Conservation (phyloP, 2,329 filamentous ascomycete species). For the Fusarium marasasianum region DNA sequence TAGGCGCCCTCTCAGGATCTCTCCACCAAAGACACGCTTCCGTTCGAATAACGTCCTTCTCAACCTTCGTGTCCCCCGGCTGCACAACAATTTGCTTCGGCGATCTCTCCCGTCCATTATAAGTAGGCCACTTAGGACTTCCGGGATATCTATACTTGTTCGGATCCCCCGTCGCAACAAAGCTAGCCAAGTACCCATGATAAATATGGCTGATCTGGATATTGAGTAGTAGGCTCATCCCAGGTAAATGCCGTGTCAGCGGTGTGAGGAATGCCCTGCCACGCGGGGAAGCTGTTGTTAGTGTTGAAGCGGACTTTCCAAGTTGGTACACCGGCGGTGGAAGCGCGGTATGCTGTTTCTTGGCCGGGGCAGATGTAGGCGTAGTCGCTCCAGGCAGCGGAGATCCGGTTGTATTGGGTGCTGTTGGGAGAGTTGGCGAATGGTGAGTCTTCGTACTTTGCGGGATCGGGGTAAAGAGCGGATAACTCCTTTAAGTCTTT, state of each 20-base stretch:
- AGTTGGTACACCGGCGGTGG: slow-evolving; percentile 45
- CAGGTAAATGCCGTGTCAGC: slow-evolving; percentile 50
- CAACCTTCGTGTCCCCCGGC: slow-evolving; percentile 44
- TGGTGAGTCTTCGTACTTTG: slow-evolving; percentile 46
- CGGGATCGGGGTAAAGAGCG: slow-evolving; percentile 50
- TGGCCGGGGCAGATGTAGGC: slow-evolving; percentile 56
- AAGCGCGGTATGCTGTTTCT: slow-evolving; percentile 54
- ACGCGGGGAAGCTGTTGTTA: slow-evolving; percentile 46
- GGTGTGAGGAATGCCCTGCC: slow-evolving; percentile 51
- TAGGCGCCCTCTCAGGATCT: slow-evolving; percentile 45
- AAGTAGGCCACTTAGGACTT: slow-evolving; percentile 31
- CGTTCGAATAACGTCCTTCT: slow-evolving; percentile 46
- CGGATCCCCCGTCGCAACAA: slow-evolving; percentile 49
- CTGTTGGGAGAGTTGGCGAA: slow-evolving; percentile 51
- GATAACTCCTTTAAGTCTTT: slow-evolving; percentile 44
- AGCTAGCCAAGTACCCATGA: slow-evolving; percentile 51
- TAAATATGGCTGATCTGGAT: slow-evolving; percentile 49
- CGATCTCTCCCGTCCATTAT: background rate
- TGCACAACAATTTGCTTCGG: slow-evolving; percentile 47
- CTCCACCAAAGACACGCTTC: slow-evolving; percentile 50
- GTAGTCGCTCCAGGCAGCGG: slow-evolving; percentile 56
- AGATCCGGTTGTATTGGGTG: slow-evolving; percentile 56
- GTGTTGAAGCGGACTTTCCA: slow-evolving; percentile 54
- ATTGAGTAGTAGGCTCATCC: slow-evolving; percentile 48
- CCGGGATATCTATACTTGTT: slow-evolving; percentile 41